Percentiles rank a stretch among this genome's conserved stretches.
These are phyloP conservation scores for Eucalyptus melliodora DNA, from an alignment of 345 rosid genomes.

Conservation along the genomic window DNA sequence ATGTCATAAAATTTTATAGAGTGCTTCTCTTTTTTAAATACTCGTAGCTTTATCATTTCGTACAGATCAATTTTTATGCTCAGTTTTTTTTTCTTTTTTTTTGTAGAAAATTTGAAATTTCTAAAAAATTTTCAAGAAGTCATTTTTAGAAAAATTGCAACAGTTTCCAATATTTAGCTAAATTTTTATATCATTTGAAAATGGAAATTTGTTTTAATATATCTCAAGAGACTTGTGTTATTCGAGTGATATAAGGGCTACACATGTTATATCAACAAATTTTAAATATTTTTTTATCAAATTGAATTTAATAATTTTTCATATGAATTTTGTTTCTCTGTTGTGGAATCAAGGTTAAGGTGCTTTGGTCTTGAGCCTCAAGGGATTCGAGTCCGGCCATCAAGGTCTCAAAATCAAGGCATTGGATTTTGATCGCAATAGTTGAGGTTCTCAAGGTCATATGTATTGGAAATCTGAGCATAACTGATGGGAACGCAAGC, in stretches of 20 bases:
- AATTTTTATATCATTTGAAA: not conserved
- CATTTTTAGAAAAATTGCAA: not conserved
- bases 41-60: not conserved
- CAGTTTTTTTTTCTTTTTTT: not conserved
- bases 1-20: not conserved
- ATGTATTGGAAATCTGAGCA: rapidly evolving
- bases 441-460: rapidly evolving
- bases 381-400: rapidly evolving
- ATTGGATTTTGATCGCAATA: rapidly evolving
- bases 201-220: too few species aligned
- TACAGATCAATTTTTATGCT: not conserved
- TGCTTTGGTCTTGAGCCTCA: not conserved
- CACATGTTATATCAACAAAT: not conserved
- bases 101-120: not conserved
- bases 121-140: not conserved
- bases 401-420: too few species aligned
- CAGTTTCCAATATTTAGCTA: not conserved
- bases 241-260: not conserved
- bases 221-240: too few species aligned
- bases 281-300: too few species aligned
- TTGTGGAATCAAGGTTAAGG: not conserved
- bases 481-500: rapidly evolving
- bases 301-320: too few species aligned
- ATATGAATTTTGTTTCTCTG: rapidly evolving
- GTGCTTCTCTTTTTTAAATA: not conserved